These are phyloP conservation scores for Ananas comosus DNA, from an alignment of 176 grass and related monocot species.

Conservation along the genomic window DNA sequence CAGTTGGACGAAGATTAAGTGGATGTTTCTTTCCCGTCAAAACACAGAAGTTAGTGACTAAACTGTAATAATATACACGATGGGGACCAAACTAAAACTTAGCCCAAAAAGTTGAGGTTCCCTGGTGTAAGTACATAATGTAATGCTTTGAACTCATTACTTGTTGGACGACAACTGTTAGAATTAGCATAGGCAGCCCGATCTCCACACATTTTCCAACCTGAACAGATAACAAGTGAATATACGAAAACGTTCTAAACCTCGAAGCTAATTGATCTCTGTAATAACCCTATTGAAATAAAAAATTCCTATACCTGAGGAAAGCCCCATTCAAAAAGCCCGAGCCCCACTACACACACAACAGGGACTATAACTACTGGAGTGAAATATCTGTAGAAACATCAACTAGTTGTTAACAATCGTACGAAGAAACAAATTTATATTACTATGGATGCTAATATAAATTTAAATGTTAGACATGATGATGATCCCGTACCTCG, in stretches of 20 bases:
- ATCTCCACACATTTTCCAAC: conserved; percentile 99
- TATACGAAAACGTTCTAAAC: conserved; percentile 16
- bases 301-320: conserved; percentile 55
- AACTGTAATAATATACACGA: too few species aligned
- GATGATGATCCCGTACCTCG: conserved; percentile 34
- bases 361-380: conserved; percentile 82
- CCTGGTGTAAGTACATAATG: too few species aligned
- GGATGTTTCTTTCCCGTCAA: too few species aligned
- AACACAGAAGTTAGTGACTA: too few species aligned
- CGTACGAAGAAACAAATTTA: neutral
- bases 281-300: conserved; percentile 15
- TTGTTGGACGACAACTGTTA: conserved; percentile 67
- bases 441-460: neutral
- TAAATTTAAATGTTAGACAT: neutral
- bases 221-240: conserved; percentile 33
- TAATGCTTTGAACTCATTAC: conserved; percentile 24
- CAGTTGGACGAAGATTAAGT: too few species aligned
- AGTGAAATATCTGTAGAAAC: conserved; percentile 58
- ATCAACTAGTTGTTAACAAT: conserved; percentile 14
- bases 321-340: conserved; percentile 82
- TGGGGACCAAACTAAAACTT: too few species aligned
- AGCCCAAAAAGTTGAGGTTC: too few species aligned
- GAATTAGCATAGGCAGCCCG: conserved; percentile 86
- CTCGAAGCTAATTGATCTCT: neutral
- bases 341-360: conserved; percentile 88